Evolutionary conservation across 108 stramenopile genomes (phyloP), one percentile per base, ranked within the genome.

Genomic region (Chaetoceros muelleri): DNA sequence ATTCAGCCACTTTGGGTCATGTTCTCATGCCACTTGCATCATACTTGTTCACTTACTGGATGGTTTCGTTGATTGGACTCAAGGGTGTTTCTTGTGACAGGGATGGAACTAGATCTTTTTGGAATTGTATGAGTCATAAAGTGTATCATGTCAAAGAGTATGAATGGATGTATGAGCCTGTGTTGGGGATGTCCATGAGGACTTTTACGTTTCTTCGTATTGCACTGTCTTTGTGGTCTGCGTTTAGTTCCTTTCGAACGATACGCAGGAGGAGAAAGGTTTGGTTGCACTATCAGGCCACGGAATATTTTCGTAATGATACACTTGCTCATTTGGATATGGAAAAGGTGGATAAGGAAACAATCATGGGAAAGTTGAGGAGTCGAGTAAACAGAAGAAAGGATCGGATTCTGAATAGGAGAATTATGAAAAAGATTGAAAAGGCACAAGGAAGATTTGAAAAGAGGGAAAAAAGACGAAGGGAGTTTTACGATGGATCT

Each of bases 251-350:
- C 19, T 88, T 77, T 61, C 75, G 87, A 22, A 81, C 79, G 48
- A 79, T 88, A 44, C 73, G 87, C 48, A 55, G 82, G 28, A 63
- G 83, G 57, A 65, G 79, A 10, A 75, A 69, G 19, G 79, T 88
- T 23, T 88, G 83, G 83, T 70, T 88, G 1, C 70, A 72, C 5
- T 76, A 79, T 55, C 81, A 81, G 25, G 53, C 64, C 31, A 60
- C 63, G 30, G 64, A 55, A 25, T 79, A 75, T 59, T 40, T 40
- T 40, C 34, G 34, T 10, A 40, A 40, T 40, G 13, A 40, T 40
- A 40, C 34, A 10, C 5, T 13, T 40, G 34, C 34, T 10, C 34
- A 40, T 13, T 40, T 40, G 5, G 34, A 40, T 40, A 40, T 40
- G 34, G 34, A 40, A 23, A 72, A 84, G 67, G 67, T 71, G 0